phyloP scores from a whole-genome alignment of 129 eudicot species.

The Ambrosia trifida region DNA sequence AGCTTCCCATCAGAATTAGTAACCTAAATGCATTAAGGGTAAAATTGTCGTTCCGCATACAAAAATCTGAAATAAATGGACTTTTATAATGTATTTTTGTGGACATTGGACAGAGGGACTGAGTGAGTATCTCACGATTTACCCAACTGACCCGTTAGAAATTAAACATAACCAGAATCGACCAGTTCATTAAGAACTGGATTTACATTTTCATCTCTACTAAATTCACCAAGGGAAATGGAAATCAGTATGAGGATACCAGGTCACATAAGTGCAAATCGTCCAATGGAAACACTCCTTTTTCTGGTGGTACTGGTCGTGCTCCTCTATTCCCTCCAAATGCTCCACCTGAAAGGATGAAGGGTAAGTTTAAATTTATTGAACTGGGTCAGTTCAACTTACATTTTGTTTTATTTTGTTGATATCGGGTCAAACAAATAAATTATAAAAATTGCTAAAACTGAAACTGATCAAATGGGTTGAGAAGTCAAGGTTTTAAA shows the following conservation, averaged over 20 bases:
- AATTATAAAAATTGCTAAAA: no score
- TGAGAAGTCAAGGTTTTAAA: no score
- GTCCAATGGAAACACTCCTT: constrained; percentile 84
- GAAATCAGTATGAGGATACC: no score
- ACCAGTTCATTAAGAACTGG: no score
- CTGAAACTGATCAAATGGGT: no score
- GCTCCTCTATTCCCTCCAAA: constrained; percentile 90
- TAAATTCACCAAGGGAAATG: not conserved
- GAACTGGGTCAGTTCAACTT: not conserved
- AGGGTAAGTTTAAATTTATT: not conserved
- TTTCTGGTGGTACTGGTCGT: constrained; percentile 82
- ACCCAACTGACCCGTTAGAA: not conserved
- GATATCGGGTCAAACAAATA: not conserved
- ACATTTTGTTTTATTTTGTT: not conserved
- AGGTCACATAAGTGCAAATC: constrained; percentile 85
- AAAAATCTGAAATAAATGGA: not conserved
- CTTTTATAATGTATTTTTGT: not conserved
- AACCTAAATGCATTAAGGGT: not conserved
- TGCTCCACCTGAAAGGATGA: constrained; percentile 53
- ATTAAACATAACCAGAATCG: not conserved
- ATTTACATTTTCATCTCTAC: no score
- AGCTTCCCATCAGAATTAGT: not conserved
- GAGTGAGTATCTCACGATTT: not conserved
- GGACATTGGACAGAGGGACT: not conserved
- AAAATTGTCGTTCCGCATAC: not conserved